These are phyloP conservation scores for Moricandia arvensis DNA, from an alignment of 345 rosid species.

Conservation along the genomic window DNA sequence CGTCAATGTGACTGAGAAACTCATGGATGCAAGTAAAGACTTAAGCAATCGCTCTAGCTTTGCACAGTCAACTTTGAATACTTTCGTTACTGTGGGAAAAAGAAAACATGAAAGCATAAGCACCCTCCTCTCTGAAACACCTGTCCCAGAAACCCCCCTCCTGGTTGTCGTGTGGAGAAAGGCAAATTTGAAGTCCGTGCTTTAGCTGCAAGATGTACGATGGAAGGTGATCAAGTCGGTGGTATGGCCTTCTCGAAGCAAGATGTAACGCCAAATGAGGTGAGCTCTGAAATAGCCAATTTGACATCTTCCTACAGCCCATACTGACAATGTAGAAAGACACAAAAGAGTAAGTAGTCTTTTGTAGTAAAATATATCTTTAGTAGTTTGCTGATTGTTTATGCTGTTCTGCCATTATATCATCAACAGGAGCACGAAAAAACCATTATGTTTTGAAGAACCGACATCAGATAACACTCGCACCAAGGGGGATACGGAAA, in stretches of 20 bases:
- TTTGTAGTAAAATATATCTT: neutral
- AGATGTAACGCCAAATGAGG: constrained; percentile 43
- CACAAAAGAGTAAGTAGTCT: constrained; percentile 45
- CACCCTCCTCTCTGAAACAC: constrained; percentile 65
- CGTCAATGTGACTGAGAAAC: constrained; percentile 36
- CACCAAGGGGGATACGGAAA: constrained; percentile 32
- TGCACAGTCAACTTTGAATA: constrained; percentile 66
- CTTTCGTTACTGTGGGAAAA: constrained; percentile 69
- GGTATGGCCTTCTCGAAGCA: constrained; percentile 37
- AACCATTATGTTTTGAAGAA: constrained; percentile 33
- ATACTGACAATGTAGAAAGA: constrained; percentile 32
- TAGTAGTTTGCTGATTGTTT: constrained; percentile 13
- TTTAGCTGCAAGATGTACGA: constrained; percentile 32
- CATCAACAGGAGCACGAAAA: constrained; percentile 46
- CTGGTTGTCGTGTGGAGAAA: constrained; percentile 37
- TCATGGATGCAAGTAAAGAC: constrained; percentile 36
- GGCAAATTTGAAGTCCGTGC: constrained; percentile 38
- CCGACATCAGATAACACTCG: constrained; percentile 40
- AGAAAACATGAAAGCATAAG: constrained; percentile 68
- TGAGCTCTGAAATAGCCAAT: constrained; percentile 35
- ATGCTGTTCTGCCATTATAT: neutral
- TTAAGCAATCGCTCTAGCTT: constrained; percentile 35
- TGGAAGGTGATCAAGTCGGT: constrained; percentile 36
- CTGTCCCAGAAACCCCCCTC: constrained; percentile 60
- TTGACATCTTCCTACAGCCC: constrained; percentile 34